Evolutionary conservation across 2,329 filamentous ascomycete species (phyloP), one percentile per base, ranked within the genome.

Genomic region (Talaromyces islandicus): DNA sequence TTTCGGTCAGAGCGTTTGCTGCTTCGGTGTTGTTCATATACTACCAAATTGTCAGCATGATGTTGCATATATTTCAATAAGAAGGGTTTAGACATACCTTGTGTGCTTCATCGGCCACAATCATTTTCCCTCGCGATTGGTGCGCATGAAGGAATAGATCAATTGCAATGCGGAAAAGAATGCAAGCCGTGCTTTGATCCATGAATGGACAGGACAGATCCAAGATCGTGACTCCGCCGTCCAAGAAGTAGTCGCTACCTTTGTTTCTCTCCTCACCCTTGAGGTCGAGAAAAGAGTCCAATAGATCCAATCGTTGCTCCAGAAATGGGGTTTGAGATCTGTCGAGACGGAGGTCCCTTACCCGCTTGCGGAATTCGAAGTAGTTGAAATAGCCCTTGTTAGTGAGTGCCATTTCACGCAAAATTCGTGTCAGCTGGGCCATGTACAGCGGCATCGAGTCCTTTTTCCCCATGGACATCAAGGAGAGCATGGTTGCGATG

Each of bases 91-190:
- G 10, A 29, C 55, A 19, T 57, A 83, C 82, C 66, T 92, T 92
- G 69, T 94, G 90, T 0, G 90, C 90, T 69, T 93, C 89, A 63
- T 93, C 89, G 0, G 92, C 76, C 0, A 88, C 88, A 14, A 92
- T 73, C 41, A 92, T 77, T 4, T 85, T 80, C 0, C 87, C 85
- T 0, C 80, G 67, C 0, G 69, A 70, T 0, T 71, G 64, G 0
- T 79, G 72, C 53, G 84, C 78, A 60, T 88, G 83, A 0, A 90
- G 71, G 67, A 90, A 91, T 0, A 90, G 73, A 2, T 80, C 80
- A 1, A 93, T 76, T 21, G 85, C 88, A 46, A 92, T 87, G 57
- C 88, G 86, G 72, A 93, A 93, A 0, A 93, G 75, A 0, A 83
- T 79, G 67, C 89, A 93, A 0, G 88, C 88, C 41, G 83, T 85